Evolutionary conservation across 345 rosid genomes (phyloP).

Genomic region (Conringia planisiliqua): DNA sequence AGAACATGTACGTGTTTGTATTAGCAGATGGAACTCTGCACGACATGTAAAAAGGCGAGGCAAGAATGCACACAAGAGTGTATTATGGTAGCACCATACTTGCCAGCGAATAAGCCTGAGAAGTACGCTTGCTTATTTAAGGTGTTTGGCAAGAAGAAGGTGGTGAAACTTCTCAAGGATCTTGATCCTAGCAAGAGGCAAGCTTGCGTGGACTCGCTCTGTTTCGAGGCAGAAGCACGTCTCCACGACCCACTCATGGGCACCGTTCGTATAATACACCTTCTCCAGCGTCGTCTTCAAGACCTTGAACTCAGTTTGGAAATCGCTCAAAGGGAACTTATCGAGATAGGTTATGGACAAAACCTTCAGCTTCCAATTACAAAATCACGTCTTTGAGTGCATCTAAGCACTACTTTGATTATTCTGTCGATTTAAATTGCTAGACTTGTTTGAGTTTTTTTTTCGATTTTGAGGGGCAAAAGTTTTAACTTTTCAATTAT

Average conservation of each 20-base stretch:
- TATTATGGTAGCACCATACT: not conserved
- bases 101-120: not conserved
- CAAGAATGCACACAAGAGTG: too few species aligned
- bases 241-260: not conserved
- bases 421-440: too few species aligned
- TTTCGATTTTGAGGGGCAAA: too few species aligned
- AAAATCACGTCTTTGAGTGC: too few species aligned
- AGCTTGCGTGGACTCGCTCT: not conserved
- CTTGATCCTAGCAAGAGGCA: not conserved
- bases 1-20: not conserved
- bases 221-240: slow-evolving; percentile 3
- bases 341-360: too few species aligned
- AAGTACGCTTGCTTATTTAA: not conserved
- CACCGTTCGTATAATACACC: not conserved
- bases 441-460: too few species aligned
- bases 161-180: not conserved
- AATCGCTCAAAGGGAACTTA: not conserved
- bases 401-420: too few species aligned
- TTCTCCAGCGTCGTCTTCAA: not conserved
- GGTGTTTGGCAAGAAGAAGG: too few species aligned
- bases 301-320: not conserved
- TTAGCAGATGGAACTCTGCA: not conserved
- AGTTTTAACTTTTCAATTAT: too few species aligned
- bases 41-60: too few species aligned
- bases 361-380: too few species aligned